Conservation (phyloP, 2,329 filamentous ascomycete genomes). For the Curvularia hawaiiensis region DNA sequence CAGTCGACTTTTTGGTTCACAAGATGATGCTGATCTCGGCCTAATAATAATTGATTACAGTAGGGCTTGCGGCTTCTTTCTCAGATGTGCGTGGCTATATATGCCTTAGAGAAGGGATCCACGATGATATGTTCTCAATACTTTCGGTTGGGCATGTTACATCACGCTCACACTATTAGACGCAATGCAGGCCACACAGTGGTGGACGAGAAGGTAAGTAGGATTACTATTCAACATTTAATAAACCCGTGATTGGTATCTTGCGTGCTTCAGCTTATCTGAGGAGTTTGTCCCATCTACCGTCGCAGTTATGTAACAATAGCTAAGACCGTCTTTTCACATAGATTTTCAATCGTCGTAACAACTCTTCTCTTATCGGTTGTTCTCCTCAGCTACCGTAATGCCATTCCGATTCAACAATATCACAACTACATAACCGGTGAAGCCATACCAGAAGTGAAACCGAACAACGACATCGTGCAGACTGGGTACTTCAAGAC, state of each 20-base stretch:
- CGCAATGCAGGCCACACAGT: too few relatives aligned
- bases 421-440: conserved; percentile 33
- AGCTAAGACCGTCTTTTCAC: neutral
- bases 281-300: neutral
- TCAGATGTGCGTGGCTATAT: neutral
- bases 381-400: conserved; percentile 34
- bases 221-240: too few relatives aligned
- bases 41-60: neutral
- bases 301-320: neutral
- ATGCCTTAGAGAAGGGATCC: neutral
- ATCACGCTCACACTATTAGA: too few relatives aligned
- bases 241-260: too few relatives aligned
- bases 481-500: conserved; percentile 40
- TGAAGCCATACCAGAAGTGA: conserved; percentile 20
- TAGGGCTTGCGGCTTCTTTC: neutral
- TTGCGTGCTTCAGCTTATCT: too few relatives aligned
- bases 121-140: too few relatives aligned
- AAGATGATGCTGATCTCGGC: neutral
- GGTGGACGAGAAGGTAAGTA: too few relatives aligned
- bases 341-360: conserved; percentile 30
- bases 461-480: conserved; percentile 30
- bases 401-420: conserved; percentile 33
- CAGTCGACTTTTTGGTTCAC: neutral
- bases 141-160: too few relatives aligned
- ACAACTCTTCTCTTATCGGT: conserved; percentile 24